phyloP scores from a whole-genome alignment of 345 rosid genomes.

The Syzygium aromaticum region DNA sequence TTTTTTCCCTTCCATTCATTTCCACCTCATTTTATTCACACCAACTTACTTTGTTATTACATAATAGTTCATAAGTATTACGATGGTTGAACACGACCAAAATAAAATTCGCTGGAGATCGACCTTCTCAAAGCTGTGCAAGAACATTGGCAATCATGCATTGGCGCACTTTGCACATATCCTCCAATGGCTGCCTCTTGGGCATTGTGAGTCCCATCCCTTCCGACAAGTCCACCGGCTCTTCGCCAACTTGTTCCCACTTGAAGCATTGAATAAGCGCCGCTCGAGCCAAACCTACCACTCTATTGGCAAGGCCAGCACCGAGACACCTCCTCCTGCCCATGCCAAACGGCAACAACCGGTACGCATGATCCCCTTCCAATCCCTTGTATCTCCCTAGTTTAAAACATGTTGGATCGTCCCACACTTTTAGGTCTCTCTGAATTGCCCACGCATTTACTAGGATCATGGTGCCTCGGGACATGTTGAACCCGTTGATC shows the following conservation, averaged over 20 bases:
- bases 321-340: slow-evolving; percentile 52
- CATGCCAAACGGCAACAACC: slow-evolving; percentile 39
- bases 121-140: not conserved
- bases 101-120: not conserved
- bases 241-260: slow-evolving; percentile 34
- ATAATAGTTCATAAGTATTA: not conserved
- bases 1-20: not conserved
- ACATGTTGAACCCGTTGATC: slow-evolving; percentile 24
- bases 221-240: slow-evolving; percentile 32
- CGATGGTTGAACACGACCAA: not conserved
- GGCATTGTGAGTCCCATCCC: slow-evolving; percentile 35
- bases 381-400: slow-evolving; percentile 16
- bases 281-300: slow-evolving; percentile 22
- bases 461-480: slow-evolving; percentile 24
- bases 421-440: slow-evolving; percentile 42
- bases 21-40: not conserved
- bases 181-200: slow-evolving; percentile 27
- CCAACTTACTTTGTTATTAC: not conserved
- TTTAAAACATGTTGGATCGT: slow-evolving; percentile 20
- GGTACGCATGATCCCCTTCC: slow-evolving; percentile 7
- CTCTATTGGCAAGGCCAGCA: slow-evolving; percentile 26
- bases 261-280: slow-evolving; percentile 48
- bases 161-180: slow-evolving; percentile 15
- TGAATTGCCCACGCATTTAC: slow-evolving; percentile 43
- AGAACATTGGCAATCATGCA: slow-evolving; percentile 1